These are phyloP conservation scores for Cutaneotrichosporon cutaneum DNA, from an alignment of 1,284 basidiomycete genomes.

Conservation along the genomic window DNA sequence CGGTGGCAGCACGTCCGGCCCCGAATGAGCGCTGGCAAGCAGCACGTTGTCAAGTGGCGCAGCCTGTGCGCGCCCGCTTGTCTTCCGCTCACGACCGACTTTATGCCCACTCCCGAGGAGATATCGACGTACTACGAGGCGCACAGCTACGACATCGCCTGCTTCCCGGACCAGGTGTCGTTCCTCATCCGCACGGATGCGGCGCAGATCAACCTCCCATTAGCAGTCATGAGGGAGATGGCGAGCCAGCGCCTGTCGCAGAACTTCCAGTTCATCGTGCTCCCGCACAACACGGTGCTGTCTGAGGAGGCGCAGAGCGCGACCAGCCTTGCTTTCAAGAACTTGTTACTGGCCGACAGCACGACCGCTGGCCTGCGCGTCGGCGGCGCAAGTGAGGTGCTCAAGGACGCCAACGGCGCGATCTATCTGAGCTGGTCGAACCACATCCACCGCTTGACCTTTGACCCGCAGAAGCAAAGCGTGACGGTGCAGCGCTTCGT, in stretches of 20 bases:
- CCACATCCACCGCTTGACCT: conserved; percentile 89
- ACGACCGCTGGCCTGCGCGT: conserved; percentile 55
- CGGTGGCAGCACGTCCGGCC: conserved; percentile 89
- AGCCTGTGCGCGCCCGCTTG: conserved; percentile 79
- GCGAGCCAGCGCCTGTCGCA: conserved; percentile 80
- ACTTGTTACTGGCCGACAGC: conserved; percentile 63
- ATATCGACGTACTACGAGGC: conserved; percentile 76
- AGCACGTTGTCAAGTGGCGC: conserved; percentile 91
- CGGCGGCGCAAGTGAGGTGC: conserved; percentile 68
- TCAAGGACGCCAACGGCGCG: conserved; percentile 65
- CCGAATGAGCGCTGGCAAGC: conserved; percentile 60
- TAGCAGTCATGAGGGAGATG: conserved; percentile 90
- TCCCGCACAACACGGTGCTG: conserved; percentile 43
- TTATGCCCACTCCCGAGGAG: conserved; percentile 74
- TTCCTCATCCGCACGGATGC: conserved; percentile 63
- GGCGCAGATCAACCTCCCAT: conserved; percentile 61
- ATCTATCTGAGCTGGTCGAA: conserved; percentile 93
- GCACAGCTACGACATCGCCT: conserved; percentile 57
- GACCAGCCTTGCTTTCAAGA: conserved; percentile 40
- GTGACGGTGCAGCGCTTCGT: conserved; percentile 88
- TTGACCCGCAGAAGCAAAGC: conserved; percentile 69
- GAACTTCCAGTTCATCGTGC: conserved; percentile 90
- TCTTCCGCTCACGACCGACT: conserved; percentile 88
- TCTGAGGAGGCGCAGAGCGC: conserved; percentile 18
- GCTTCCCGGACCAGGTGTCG: conserved; percentile 50